Conservation (phyloP, 352 stramenopile species). For the Hyaloperonospora brassicae region DNA sequence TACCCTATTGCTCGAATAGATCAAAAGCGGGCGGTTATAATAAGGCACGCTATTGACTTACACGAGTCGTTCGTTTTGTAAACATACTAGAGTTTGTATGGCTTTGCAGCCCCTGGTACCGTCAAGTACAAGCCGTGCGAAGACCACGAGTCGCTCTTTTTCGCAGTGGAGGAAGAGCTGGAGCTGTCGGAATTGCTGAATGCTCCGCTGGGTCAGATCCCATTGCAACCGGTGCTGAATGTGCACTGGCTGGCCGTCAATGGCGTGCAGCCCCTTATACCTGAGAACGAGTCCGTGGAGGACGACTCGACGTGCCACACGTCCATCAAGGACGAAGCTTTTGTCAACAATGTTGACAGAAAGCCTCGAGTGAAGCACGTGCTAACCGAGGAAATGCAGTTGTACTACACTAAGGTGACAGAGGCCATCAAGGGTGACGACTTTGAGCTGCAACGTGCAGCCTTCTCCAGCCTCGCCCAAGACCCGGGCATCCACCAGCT, state of each 20-base stretch:
- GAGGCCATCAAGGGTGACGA: slow-evolving; percentile 74
- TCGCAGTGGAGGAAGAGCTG: slow-evolving; percentile 68
- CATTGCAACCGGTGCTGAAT: slow-evolving; percentile 61
- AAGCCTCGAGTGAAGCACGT: slow-evolving; percentile 83
- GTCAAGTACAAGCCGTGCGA: slow-evolving; percentile 58
- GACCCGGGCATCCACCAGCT: slow-evolving; percentile 87
- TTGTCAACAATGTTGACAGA: slow-evolving; percentile 55
- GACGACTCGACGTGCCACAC: slow-evolving; percentile 60
- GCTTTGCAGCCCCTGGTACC: slow-evolving; percentile 46
- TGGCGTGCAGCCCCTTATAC: slow-evolving; percentile 74
- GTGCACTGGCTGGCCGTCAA: slow-evolving; percentile 82
- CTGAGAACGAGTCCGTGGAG: slow-evolving; percentile 73
- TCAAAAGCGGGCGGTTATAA: background rate
- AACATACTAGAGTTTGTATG: slow-evolving; percentile 51
- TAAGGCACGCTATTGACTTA: background rate
- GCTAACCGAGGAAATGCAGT: slow-evolving; percentile 84
- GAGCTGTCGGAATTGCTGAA: slow-evolving; percentile 66
- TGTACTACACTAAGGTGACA: slow-evolving; percentile 86
- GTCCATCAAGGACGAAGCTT: slow-evolving; percentile 71
- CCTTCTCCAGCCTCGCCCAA: slow-evolving; percentile 65
- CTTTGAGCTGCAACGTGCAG: slow-evolving; percentile 62
- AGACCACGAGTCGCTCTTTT: slow-evolving; percentile 52
- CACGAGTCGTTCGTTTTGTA: slow-evolving; percentile 1
- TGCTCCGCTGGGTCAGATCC: slow-evolving; percentile 60
- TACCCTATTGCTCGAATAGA: slow-evolving; percentile 1